phyloP scores from a whole-genome alignment of 352 stramenopile species.

The Pythium periplocum region DNA sequence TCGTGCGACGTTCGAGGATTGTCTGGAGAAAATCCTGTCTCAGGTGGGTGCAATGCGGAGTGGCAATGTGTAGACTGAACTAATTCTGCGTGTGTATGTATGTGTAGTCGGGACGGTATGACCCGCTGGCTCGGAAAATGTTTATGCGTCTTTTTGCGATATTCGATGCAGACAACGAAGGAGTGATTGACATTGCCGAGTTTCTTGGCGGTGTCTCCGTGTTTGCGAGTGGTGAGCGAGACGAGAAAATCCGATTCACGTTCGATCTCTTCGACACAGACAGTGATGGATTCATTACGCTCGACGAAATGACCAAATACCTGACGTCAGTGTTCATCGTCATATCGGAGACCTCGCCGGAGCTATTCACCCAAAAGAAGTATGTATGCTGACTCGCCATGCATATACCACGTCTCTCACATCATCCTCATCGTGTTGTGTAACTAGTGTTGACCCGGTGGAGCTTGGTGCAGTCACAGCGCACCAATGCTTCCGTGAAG shows the following conservation, averaged over 20 bases:
- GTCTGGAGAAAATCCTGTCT: slow-evolving; percentile 78
- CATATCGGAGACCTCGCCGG: slow-evolving; percentile 56
- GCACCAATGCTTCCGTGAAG: slow-evolving; percentile 72
- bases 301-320: slow-evolving; percentile 86
- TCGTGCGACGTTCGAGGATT: slow-evolving; percentile 55
- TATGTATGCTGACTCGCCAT: slow-evolving; percentile 15
- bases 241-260: slow-evolving; percentile 79
- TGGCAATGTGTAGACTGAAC: not conserved
- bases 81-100: not conserved
- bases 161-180: slow-evolving; percentile 55
- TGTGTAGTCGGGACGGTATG: slow-evolving; percentile 54
- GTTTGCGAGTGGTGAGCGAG: slow-evolving; percentile 70
- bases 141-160: slow-evolving; percentile 77
- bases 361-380: slow-evolving; percentile 71
- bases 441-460: slow-evolving; percentile 55
- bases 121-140: slow-evolving; percentile 61
- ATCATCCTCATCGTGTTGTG: slow-evolving; percentile 1
- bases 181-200: slow-evolving; percentile 73
- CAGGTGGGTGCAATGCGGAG: slow-evolving; percentile 23
- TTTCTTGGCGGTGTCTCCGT: slow-evolving; percentile 82
- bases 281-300: slow-evolving; percentile 76
- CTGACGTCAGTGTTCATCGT: slow-evolving; percentile 82
- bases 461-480: slow-evolving; percentile 67
- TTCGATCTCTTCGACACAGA: slow-evolving; percentile 87
- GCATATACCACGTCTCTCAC: not conserved